Conservation (phyloP, 2,329 filamentous ascomycete genomes). For the Periconia macrospinosa region DNA sequence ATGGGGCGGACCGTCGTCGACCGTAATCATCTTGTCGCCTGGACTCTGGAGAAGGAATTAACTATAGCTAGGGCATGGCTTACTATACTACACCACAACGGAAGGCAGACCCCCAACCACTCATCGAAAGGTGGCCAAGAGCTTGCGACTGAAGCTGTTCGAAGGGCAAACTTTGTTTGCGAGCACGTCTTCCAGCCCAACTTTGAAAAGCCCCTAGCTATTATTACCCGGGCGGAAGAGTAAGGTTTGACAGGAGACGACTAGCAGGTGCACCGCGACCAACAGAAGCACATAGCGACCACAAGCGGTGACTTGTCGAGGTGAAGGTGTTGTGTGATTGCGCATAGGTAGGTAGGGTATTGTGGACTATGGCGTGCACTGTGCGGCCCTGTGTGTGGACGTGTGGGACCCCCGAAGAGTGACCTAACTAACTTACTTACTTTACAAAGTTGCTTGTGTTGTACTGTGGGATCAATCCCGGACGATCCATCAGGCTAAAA, state of each 20-base stretch:
- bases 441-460: no score
- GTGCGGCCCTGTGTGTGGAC: no score
- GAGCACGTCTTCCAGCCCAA: slow-evolving; percentile 3
- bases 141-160: slow-evolving; percentile 42
- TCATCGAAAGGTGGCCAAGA: slow-evolving; percentile 23
- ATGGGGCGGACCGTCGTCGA: not conserved
- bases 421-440: no score
- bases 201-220: not conserved
- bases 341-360: not conserved
- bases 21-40: not conserved
- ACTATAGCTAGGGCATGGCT: not conserved
- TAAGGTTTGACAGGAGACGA: slow-evolving; percentile 1
- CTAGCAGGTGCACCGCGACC: slow-evolving; percentile 2
- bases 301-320: slow-evolving; percentile 1
- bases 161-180: slow-evolving; percentile 39
- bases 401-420: slow-evolving; percentile 9
- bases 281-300: slow-evolving; percentile 1
- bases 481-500: slow-evolving; percentile 28
- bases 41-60: not conserved
- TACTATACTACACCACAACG: not conserved
- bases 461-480: no score
- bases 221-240: not conserved
- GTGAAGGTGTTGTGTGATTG: not conserved
- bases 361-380: no score
- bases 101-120: not conserved